Percentiles rank a stretch among this genome's conserved stretches.
phyloP scores from a whole-genome alignment of 2,329 filamentous ascomycete genomes.

The Karstenula rhodostoma region DNA sequence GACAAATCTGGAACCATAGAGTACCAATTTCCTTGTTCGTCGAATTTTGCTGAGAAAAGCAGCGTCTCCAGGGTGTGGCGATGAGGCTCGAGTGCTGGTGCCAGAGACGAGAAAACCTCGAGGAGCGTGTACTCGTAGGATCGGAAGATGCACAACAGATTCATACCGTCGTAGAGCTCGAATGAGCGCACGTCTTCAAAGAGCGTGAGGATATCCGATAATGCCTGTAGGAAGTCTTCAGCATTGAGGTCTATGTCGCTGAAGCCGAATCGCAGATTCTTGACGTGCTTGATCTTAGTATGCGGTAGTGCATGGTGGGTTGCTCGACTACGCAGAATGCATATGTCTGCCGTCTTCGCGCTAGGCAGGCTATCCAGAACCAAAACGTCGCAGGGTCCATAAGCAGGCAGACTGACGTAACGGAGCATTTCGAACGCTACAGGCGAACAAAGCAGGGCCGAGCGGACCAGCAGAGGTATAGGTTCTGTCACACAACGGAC shows the following conservation, averaged over 20 bases:
- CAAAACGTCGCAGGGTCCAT: background rate
- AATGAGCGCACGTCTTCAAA: background rate
- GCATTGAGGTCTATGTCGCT: background rate
- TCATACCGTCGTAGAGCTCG: background rate
- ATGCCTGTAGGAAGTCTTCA: background rate
- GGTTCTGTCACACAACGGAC: background rate
- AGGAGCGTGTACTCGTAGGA: background rate
- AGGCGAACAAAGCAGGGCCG: background rate
- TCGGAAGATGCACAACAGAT: rapidly evolving
- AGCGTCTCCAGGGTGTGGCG: background rate
- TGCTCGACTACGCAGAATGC: background rate
- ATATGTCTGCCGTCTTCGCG: background rate
- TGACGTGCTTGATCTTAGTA: background rate
- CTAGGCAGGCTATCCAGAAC: background rate
- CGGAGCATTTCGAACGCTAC: background rate
- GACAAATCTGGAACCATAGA: background rate
- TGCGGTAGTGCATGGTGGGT: background rate
- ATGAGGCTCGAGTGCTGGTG: background rate
- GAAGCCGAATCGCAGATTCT: background rate
- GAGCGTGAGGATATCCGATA: background rate
- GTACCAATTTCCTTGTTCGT: background rate
- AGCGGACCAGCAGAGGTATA: background rate
- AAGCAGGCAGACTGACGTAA: background rate
- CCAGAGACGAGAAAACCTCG: background rate
- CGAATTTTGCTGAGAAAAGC: background rate